Conservation (phyloP, 1,284 basidiomycete genomes). For the Lignosus rhinocerotis region DNA sequence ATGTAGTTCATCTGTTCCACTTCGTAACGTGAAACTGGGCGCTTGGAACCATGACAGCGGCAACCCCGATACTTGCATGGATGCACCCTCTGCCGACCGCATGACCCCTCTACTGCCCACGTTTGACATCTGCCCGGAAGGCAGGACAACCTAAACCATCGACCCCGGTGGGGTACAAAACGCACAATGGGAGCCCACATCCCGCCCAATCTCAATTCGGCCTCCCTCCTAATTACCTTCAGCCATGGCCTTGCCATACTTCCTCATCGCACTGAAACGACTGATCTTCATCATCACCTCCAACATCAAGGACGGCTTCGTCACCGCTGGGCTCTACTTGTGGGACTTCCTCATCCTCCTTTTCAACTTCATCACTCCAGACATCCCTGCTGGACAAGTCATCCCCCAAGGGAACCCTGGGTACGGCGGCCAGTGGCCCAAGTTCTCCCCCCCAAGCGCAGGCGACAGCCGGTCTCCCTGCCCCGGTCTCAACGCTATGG, state of each 20-base stretch:
- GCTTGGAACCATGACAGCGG: too few species aligned
- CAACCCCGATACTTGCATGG: background rate
- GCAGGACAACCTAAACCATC: too few species aligned
- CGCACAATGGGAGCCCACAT: background rate
- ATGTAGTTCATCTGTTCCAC: too few species aligned
- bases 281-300: slow-evolving; percentile 16
- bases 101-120: background rate
- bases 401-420: slow-evolving; percentile 58
- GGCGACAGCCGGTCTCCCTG: slow-evolving; percentile 69
- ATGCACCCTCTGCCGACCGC: background rate
- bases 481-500: slow-evolving; percentile 71
- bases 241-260: slow-evolving; percentile 4
- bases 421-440: slow-evolving; percentile 65
- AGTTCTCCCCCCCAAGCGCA: slow-evolving; percentile 52
- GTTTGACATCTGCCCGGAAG: background rate
- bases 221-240: slow-evolving; percentile 23
- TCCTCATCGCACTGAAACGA: slow-evolving; percentile 18
- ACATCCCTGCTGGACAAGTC: slow-evolving; percentile 50
- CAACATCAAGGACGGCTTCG: slow-evolving; percentile 7
- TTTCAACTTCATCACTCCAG: slow-evolving; percentile 54
- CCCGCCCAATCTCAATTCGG: background rate
- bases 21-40: too few species aligned
- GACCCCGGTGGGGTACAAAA: background rate
- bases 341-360: slow-evolving; percentile 52
- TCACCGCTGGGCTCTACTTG: slow-evolving; percentile 17